These are phyloP conservation scores for Chrysoporthe puriensis DNA, from an alignment of 2,329 filamentous ascomycete species.

Conservation along the genomic window DNA sequence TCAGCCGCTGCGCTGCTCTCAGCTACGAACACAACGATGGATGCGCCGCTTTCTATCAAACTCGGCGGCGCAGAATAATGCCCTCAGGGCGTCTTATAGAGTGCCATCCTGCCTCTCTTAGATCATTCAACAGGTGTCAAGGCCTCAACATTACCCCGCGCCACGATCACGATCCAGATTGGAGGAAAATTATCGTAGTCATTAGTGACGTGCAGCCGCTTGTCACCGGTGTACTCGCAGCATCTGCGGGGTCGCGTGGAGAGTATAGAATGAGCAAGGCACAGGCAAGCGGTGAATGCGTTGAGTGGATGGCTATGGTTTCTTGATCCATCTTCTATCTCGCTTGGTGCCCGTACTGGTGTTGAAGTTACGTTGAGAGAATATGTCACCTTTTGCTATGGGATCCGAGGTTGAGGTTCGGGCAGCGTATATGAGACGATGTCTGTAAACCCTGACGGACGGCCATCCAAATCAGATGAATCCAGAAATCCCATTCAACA, in stretches of 20 bases:
- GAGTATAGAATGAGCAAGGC: background rate
- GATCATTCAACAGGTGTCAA: background rate
- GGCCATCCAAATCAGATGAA: background rate
- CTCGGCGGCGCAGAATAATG: background rate
- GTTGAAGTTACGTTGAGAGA: background rate
- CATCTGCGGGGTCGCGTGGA: conserved; percentile 4
- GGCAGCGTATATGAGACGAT: background rate
- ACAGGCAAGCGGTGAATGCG: background rate
- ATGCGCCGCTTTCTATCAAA: background rate
- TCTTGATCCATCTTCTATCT: background rate
- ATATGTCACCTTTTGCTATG: background rate
- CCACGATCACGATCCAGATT: conserved; percentile 23
- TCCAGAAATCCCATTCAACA: too few relatives aligned
- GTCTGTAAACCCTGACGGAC: background rate
- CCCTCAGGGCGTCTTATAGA: background rate
- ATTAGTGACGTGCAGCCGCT: background rate
- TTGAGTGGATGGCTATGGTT: background rate
- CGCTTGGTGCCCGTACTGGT: background rate
- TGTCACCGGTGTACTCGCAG: conserved; percentile 3
- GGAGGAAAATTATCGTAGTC: conserved; percentile 27
- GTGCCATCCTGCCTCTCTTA: background rate
- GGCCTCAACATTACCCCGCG: background rate
- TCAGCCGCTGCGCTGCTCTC: background rate
- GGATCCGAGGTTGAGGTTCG: background rate
- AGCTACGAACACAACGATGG: background rate